These are phyloP conservation scores for Sanghuangporus baumii DNA, from an alignment of 1,284 basidiomycete species.

Conservation along the genomic window DNA sequence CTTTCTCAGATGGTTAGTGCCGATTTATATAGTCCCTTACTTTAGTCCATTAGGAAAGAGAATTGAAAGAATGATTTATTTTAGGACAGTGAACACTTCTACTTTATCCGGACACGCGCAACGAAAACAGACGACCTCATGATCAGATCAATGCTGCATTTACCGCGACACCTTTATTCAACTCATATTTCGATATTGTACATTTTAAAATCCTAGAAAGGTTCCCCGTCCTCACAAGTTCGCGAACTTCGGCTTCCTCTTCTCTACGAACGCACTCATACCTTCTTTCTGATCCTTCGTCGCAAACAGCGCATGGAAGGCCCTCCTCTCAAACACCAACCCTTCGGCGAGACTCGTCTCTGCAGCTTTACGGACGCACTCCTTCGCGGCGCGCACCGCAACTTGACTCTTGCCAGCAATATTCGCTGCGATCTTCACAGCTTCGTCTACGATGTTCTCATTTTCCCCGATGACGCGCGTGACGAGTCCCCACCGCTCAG, in stretches of 20 bases:
- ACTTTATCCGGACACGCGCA: not conserved
- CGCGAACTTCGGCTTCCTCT: slow-evolving; percentile 85
- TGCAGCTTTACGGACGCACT: slow-evolving; percentile 90
- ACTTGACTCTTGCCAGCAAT: slow-evolving; percentile 86
- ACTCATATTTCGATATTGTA: not conserved
- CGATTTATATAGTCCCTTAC: too few species aligned
- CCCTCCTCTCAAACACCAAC: slow-evolving; percentile 79
- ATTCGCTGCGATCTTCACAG: slow-evolving; percentile 73
- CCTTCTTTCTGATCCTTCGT: slow-evolving; percentile 98
- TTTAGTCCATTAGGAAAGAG: not conserved
- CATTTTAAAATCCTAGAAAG: not conserved
- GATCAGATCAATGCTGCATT: not conserved
- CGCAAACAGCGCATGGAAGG: slow-evolving; percentile 93
- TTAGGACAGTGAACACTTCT: not conserved
- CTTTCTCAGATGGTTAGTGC: slow-evolving; percentile 22
- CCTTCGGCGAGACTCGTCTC: slow-evolving; percentile 84
- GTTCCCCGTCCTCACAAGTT: slow-evolving; percentile 27
- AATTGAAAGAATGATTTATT: not conserved
- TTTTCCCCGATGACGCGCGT: slow-evolving; percentile 65
- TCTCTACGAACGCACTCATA: slow-evolving; percentile 98
- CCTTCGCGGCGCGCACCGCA: slow-evolving; percentile 89
- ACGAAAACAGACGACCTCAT: not conserved
- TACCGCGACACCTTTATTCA: not conserved
- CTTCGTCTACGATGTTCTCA: slow-evolving; percentile 83
- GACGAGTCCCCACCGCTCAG: slow-evolving; percentile 81